Percentiles rank a stretch among this genome's conserved stretches.
Evolutionary conservation across 768 basidiomycete species (phyloP).

Genomic region (Phanerochaete sordida): DNA sequence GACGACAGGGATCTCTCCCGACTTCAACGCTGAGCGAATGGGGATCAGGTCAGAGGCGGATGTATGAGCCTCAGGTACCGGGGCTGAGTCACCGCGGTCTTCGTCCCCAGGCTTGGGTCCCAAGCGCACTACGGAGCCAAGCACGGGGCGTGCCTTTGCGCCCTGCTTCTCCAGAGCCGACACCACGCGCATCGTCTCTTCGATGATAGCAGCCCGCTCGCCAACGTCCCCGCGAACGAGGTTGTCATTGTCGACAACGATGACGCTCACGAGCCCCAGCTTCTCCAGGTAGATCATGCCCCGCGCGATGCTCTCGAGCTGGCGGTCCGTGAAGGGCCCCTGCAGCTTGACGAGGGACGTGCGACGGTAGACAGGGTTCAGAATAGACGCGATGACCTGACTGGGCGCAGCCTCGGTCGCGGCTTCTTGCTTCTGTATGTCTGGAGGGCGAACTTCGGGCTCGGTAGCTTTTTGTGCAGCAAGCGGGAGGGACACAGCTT

Average conservation of each 20-base stretch:
- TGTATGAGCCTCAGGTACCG: constrained; percentile 73
- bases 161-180: constrained; percentile 80
- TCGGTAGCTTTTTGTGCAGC: constrained; percentile 24
- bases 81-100: constrained; percentile 24
- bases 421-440: constrained; percentile 25
- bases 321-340: constrained; percentile 90
- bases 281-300: constrained; percentile 96
- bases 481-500: constrained; percentile 25
- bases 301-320: constrained; percentile 89
- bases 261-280: constrained; percentile 91
- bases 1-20: constrained; percentile 96
- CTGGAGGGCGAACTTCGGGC: constrained; percentile 23
- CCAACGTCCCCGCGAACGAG: constrained; percentile 63
- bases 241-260: constrained; percentile 89
- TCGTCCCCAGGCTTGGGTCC: constrained; percentile 63
- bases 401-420: constrained; percentile 30
- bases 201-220: constrained; percentile 61
- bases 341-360: constrained; percentile 97
- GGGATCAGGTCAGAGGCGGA: constrained; percentile 75
- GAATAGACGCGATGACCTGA: constrained; percentile 64
- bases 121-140: constrained; percentile 81
- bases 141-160: constrained; percentile 81
- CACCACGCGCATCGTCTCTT: constrained; percentile 86
- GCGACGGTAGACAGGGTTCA: constrained; percentile 79
- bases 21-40: constrained; percentile 83